Conservation (phyloP, 2,329 filamentous ascomycete genomes). For the Moelleriella libera region DNA sequence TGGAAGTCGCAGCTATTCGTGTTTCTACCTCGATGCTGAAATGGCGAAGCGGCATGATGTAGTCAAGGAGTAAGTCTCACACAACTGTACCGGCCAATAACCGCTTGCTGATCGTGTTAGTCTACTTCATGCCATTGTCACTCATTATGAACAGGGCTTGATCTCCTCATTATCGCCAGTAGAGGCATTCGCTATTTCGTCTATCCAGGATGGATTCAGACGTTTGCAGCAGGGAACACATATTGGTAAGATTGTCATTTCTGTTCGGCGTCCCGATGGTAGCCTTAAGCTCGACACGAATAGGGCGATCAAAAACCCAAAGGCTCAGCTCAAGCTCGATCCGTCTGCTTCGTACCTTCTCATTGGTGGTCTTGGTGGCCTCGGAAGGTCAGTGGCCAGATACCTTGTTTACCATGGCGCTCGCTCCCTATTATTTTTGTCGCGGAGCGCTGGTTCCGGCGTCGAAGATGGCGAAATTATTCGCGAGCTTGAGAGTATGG, state of each 20-base stretch:
- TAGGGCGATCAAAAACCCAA: not conserved
- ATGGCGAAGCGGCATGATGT: no score
- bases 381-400: not conserved
- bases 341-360: not conserved
- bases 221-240: constrained; percentile 21
- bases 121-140: not conserved
- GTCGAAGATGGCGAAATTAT: constrained; percentile 3
- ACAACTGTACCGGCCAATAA: not conserved
- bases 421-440: constrained; percentile 10
- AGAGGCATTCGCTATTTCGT: constrained; percentile 4
- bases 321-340: not conserved
- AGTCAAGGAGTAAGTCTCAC: no score
- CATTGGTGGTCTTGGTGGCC: not conserved
- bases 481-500: constrained; percentile 8
- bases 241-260: constrained; percentile 22
- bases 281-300: not conserved
- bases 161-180: no score
- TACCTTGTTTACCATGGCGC: not conserved
- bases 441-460: constrained; percentile 3
- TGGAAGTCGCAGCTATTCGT: not conserved
- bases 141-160: no score
- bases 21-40: constrained; percentile 1
- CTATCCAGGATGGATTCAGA: constrained; percentile 19
- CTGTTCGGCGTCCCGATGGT: no score
- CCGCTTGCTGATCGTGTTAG: not conserved